phyloP scores from a whole-genome alignment of 2,329 filamentous ascomycete species.

The Colletotrichum theobromicola region DNA sequence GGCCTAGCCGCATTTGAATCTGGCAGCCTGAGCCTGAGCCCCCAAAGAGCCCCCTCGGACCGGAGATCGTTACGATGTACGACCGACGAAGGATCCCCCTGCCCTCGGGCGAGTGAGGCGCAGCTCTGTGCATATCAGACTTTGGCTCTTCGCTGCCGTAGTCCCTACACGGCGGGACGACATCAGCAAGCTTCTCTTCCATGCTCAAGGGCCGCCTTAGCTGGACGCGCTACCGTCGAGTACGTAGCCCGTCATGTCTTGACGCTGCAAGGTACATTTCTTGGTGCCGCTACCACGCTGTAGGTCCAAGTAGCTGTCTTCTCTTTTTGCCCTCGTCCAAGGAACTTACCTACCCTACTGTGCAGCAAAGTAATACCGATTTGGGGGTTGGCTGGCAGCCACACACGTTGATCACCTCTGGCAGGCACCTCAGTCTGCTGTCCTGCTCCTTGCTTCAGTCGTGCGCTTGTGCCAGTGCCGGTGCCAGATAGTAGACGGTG shows the following conservation, averaged over 20 bases:
- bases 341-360: background rate
- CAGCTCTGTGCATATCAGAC: constrained; percentile 19
- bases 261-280: background rate
- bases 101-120: constrained; percentile 16
- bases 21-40: constrained; percentile 14
- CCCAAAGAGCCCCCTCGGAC: background rate
- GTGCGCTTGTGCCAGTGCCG: background rate
- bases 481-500: background rate
- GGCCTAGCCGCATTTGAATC: constrained; percentile 3
- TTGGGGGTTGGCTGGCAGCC: background rate
- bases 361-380: background rate
- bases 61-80: constrained; percentile 5
- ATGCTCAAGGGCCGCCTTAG: background rate
- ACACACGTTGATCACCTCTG: background rate
- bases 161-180: constrained; percentile 12
- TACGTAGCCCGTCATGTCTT: background rate
- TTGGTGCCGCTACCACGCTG: background rate
- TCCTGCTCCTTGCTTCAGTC: background rate
- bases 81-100: constrained; percentile 7
- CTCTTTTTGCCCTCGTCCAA: background rate
- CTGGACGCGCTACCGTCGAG: background rate
- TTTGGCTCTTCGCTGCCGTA: background rate
- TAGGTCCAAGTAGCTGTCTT: background rate
- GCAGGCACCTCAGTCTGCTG: background rate
- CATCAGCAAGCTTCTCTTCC: constrained; percentile 20